These are phyloP conservation scores for Penicillium sp. DNA, from an alignment of 2,329 filamentous ascomycete genomes.

Conservation along the genomic window DNA sequence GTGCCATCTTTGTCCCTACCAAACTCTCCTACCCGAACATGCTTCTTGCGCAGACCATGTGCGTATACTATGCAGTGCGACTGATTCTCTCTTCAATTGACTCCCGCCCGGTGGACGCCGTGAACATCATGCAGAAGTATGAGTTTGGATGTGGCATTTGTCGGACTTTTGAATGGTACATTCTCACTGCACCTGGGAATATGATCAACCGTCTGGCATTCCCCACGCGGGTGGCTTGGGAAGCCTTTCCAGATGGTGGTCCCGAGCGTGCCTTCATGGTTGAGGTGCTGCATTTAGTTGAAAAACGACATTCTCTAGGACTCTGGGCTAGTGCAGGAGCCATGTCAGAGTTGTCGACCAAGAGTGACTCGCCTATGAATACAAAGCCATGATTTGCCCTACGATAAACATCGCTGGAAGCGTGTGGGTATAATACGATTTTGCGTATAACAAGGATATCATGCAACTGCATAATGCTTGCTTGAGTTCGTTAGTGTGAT, in stretches of 20 bases:
- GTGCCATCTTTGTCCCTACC: constrained; percentile 26
- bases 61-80: constrained; percentile 31
- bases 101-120: constrained; percentile 25
- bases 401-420: no score
- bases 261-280: constrained; percentile 31
- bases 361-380: constrained; percentile 23
- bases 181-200: constrained; percentile 32
- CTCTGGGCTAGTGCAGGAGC: constrained; percentile 29
- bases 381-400: constrained; percentile 1
- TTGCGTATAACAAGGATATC: no score
- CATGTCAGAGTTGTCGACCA: constrained; percentile 33
- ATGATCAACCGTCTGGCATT: constrained; percentile 40
- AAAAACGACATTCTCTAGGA: constrained; percentile 31
- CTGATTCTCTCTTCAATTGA: constrained; percentile 34
- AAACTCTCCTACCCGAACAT: constrained; percentile 34
- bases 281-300: constrained; percentile 32
- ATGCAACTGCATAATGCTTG: no score
- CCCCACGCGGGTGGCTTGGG: constrained; percentile 35
- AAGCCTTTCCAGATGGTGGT: constrained; percentile 30
- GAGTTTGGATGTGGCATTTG: constrained; percentile 33
- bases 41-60: constrained; percentile 35
- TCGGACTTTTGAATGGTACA: constrained; percentile 34
- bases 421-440: background rate
- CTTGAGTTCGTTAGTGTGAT: no score
- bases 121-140: constrained; percentile 31